These are phyloP conservation scores for Brachypodium distachyon DNA, from an alignment of 202 grass and related monocot species.

Conservation along the genomic window DNA sequence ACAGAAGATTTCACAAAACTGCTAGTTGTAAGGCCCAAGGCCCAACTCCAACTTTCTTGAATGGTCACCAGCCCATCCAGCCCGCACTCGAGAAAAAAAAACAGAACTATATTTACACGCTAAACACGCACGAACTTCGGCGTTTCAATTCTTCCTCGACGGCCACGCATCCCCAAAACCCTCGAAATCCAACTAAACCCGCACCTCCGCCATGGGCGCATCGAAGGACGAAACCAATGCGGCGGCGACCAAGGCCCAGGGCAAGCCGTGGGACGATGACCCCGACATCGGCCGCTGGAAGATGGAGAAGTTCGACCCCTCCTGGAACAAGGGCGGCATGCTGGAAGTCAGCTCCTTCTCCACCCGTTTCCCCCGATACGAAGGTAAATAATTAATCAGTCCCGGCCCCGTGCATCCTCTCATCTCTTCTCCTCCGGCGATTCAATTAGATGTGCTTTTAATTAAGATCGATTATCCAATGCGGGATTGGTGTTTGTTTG, in stretches of 20 bases:
- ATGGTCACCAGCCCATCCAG: too few species aligned
- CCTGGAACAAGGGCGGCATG: conserved; percentile 70
- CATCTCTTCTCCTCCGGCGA: background rate
- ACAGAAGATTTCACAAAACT: too few species aligned
- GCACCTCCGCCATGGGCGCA: conserved; percentile 13
- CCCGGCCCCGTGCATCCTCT: background rate
- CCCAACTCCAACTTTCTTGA: background rate
- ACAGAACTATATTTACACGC: too few species aligned
- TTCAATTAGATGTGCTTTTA: background rate
- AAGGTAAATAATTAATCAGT: too few species aligned
- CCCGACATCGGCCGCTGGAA: conserved; percentile 66
- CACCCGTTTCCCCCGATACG: conserved; percentile 69
- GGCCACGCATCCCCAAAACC: background rate
- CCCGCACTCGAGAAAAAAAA: background rate
- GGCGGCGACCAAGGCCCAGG: conserved; percentile 68
- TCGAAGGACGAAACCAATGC: conserved; percentile 36
- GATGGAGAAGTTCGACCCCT: conserved; percentile 71
- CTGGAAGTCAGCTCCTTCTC: conserved; percentile 90
- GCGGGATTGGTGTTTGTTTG: background rate
- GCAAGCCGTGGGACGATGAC: conserved; percentile 81
- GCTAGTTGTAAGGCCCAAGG: too few species aligned
- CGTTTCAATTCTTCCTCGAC: background rate
- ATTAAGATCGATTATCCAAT: background rate
- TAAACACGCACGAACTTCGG: background rate
- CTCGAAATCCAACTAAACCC: background rate